These are phyloP conservation scores for Metarhizium guizhouense DNA, from an alignment of 2,329 filamentous ascomycete species.

Conservation along the genomic window DNA sequence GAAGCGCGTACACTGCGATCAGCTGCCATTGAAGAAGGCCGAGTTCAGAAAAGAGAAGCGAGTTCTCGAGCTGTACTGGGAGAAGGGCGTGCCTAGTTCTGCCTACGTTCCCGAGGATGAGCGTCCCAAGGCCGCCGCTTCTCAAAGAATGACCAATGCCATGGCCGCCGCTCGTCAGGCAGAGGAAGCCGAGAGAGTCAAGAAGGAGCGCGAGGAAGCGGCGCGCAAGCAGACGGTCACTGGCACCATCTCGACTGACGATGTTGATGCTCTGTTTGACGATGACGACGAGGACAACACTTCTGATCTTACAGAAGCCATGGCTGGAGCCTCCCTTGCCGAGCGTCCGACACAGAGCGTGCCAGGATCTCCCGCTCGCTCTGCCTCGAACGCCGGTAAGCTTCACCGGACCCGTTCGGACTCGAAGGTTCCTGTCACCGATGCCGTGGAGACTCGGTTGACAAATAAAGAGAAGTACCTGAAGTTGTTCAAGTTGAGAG, in stretches of 20 bases:
- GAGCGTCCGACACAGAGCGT: conserved; percentile 94
- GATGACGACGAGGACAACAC: conserved; percentile 85
- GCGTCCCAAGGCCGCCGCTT: conserved; percentile 72
- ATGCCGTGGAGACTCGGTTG: conserved; percentile 69
- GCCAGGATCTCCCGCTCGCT: conserved; percentile 79
- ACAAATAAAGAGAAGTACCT: conserved; percentile 96
- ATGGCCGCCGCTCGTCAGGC: conserved; percentile 70
- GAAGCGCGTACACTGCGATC: conserved; percentile 98
- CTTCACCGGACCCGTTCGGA: conserved; percentile 89
- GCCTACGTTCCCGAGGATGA: conserved; percentile 96
- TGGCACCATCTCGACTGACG: conserved; percentile 85
- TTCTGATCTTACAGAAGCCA: conserved; percentile 82
- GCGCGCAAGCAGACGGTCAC: conserved; percentile 92
- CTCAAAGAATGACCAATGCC: conserved; percentile 65
- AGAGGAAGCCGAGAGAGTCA: conserved; percentile 71
- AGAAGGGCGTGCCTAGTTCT: conserved; percentile 96
- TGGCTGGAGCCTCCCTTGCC: conserved; percentile 79
- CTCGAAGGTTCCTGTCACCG: conserved; percentile 72
- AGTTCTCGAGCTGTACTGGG: conserved; percentile 95
- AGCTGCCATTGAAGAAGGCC: conserved; percentile 96
- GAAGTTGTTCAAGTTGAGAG: conserved; percentile 77
- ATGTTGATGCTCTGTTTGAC: conserved; percentile 91
- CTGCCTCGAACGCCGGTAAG: conserved; percentile 54
- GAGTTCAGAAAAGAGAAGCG: conserved; percentile 96
- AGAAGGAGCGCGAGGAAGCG: conserved; percentile 82